Evolutionary conservation across 768 basidiomycete species (phyloP).

Genomic region (Xerocomellus amylosporus): DNA sequence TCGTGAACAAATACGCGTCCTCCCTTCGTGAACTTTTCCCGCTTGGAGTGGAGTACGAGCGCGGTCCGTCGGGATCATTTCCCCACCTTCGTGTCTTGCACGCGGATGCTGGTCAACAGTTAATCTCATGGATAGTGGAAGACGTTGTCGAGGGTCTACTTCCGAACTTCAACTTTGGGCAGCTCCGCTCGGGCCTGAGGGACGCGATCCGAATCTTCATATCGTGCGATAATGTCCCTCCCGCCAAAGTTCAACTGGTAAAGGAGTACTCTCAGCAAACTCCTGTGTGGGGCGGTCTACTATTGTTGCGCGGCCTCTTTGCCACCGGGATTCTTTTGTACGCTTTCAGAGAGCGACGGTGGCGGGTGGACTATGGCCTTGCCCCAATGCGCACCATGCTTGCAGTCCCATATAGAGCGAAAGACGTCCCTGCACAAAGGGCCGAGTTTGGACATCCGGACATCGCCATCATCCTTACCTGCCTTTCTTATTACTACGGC

Average conservation of each 20-base stretch:
- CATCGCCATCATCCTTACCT: too few relatives aligned
- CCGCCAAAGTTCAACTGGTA: not conserved
- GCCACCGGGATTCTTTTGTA: slow-evolving; percentile 31
- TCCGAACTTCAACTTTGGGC: slow-evolving; percentile 16
- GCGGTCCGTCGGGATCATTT: slow-evolving; percentile 17
- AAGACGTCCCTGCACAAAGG: too few relatives aligned
- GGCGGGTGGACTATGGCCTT: slow-evolving; percentile 37
- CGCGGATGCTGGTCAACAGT: slow-evolving; percentile 1
- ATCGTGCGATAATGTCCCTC: slow-evolving; percentile 6
- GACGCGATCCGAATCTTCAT: slow-evolving; percentile 26
- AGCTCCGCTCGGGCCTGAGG: not conserved
- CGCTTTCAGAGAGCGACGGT: slow-evolving; percentile 34
- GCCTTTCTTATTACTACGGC: slow-evolving; percentile 31
- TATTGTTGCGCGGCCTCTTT: slow-evolving; percentile 37
- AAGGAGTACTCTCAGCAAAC: not conserved
- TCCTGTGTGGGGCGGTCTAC: slow-evolving; percentile 20
- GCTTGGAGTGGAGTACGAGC: slow-evolving; percentile 18
- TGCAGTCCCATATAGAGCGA: too few relatives aligned
- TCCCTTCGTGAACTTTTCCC: slow-evolving; percentile 5
- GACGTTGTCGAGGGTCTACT: slow-evolving; percentile 17
- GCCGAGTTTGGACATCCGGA: too few relatives aligned
- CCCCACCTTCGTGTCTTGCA: slow-evolving; percentile 25
- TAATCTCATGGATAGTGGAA: slow-evolving; percentile 13
- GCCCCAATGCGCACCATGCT: too few relatives aligned
- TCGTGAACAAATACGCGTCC: slow-evolving; percentile 19